Percentiles rank a stretch among this genome's conserved stretches.
Evolutionary conservation across 106 monocot genomes (phyloP).

Genomic region (Cymbidium sinense): DNA sequence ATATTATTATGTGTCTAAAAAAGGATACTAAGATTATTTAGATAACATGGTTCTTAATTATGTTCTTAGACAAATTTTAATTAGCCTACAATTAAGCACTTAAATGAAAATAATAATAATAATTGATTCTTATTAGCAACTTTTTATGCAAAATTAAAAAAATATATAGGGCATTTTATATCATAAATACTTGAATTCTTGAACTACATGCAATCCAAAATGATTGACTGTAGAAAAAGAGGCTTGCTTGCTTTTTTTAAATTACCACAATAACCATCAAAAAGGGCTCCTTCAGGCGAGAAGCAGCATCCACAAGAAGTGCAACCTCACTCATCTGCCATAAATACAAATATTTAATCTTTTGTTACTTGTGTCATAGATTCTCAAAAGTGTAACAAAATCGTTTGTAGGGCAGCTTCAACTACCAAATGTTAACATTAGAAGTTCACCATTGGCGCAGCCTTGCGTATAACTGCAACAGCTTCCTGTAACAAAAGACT

Average conservation of each 20-base stretch:
- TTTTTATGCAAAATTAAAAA: not conserved
- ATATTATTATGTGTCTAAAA: too few relatives aligned
- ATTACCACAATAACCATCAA: constrained; percentile 93
- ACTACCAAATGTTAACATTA: constrained; percentile 97
- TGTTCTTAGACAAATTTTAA: not conserved
- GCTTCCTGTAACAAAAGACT: constrained; percentile 60
- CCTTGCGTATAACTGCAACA: constrained; percentile 55
- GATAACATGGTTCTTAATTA: not conserved
- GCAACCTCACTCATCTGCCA: constrained; percentile 89
- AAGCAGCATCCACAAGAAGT: constrained; percentile 79
- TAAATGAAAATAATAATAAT: not conserved
- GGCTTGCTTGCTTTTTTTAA: constrained; percentile 6
- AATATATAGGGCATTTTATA: not conserved
- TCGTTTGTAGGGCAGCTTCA: constrained; percentile 59
- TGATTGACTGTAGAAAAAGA: not conserved
- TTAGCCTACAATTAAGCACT: too few relatives aligned
- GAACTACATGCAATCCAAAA: not conserved
- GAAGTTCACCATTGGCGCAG: constrained; percentile 99
- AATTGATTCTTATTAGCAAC: not conserved
- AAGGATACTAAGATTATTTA: not conserved
- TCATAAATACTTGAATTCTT: not conserved
- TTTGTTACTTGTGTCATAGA: constrained; percentile 21
- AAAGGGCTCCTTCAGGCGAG: constrained; percentile 87
- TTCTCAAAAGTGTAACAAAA: constrained; percentile 19
- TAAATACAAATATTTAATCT: constrained; percentile 18